These are phyloP conservation scores for Malus asiatica DNA, from an alignment of 306 rosid species.

Conservation along the genomic window DNA sequence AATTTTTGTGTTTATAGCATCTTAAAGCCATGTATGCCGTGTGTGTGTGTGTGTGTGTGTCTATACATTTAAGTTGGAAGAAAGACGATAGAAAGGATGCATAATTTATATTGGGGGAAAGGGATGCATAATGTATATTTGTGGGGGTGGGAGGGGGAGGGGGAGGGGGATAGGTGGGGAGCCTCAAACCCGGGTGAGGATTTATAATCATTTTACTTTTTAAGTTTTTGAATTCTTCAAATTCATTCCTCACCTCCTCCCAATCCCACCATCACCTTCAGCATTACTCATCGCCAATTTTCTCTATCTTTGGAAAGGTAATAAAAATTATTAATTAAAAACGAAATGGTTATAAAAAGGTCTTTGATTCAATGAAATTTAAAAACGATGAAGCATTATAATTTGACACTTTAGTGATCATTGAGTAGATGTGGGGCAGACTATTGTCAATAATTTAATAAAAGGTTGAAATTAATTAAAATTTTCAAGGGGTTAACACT, in stretches of 20 bases:
- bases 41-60: too few species aligned
- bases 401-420: not conserved
- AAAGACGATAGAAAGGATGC: not conserved
- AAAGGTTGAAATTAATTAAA: not conserved
- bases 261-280: not conserved
- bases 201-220: not conserved
- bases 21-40: too few species aligned
- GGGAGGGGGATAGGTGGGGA: not conserved
- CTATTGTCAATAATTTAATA: not conserved
- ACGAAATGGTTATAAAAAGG: not conserved
- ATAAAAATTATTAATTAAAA: too few species aligned
- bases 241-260: not conserved
- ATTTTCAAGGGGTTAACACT: not conserved
- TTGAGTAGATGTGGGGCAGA: not conserved
- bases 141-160: too few species aligned
- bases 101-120: too few species aligned
- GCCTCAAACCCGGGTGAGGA: not conserved
- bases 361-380: not conserved
- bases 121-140: too few species aligned
- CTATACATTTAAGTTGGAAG: not conserved
- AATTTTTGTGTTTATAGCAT: too few species aligned
- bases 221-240: not conserved
- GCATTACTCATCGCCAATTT: not conserved
- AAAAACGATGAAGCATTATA: not conserved
- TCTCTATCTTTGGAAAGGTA: not conserved